These are phyloP conservation scores for Microbotryum silenes-acaulis DNA, from an alignment of 1,284 basidiomycete genomes.

Conservation along the genomic window DNA sequence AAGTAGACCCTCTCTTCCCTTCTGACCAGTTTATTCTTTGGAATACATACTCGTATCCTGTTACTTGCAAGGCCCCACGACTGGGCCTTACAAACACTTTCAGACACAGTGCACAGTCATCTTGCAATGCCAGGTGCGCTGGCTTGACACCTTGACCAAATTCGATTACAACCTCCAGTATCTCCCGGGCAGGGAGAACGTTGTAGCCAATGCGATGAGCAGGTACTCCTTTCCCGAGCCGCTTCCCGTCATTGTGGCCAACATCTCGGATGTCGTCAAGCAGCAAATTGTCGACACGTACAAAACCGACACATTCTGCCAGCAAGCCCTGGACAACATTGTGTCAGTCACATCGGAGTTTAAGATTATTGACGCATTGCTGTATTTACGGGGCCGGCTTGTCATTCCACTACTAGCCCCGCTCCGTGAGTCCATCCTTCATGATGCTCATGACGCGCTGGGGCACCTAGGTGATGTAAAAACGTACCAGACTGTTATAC, in stretches of 20 bases:
- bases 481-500: constrained; percentile 36
- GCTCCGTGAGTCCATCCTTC: constrained; percentile 34
- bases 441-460: constrained; percentile 37
- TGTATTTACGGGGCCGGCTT: too few relatives aligned
- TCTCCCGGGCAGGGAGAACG: constrained; percentile 41
- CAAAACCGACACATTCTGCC: constrained; percentile 35
- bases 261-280: constrained; percentile 32
- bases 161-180: constrained; percentile 40
- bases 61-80: too few relatives aligned
- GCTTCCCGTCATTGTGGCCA: background rate
- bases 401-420: constrained; percentile 34
- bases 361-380: constrained; percentile 15
- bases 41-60: too few relatives aligned
- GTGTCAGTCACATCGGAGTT: background rate
- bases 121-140: constrained; percentile 15
- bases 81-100: too few relatives aligned
- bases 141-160: constrained; percentile 34
- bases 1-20: too few relatives aligned
- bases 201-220: constrained; percentile 33
- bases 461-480: constrained; percentile 45
- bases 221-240: constrained; percentile 7
- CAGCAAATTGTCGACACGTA: constrained; percentile 38
- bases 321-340: constrained; percentile 24
- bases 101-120: constrained; percentile 39
- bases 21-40: too few relatives aligned